A percentile compares a stretch with the other conserved stretches of the same genome.
Evolutionary conservation across 225 moss, liverwort and hornwort species (phyloP).

Genomic region (Bryum argenteum): DNA sequence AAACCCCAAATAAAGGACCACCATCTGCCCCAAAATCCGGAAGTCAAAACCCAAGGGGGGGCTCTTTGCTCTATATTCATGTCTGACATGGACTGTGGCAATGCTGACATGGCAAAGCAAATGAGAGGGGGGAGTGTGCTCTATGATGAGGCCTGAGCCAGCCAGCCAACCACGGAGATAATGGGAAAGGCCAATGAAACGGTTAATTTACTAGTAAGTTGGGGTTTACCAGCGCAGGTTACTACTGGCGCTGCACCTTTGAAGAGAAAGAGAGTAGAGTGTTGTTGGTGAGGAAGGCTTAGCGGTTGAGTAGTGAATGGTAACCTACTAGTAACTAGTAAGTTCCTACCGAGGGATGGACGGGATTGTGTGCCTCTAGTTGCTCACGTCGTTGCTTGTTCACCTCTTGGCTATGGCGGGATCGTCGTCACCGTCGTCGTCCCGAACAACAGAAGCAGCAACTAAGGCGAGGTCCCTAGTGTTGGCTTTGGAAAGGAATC

Average conservation of each 20-base stretch:
- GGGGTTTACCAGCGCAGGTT: neutral
- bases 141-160: neutral
- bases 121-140: neutral
- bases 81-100: neutral
- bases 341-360: slow-evolving; percentile 7
- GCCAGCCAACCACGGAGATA: neutral
- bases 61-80: neutral
- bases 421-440: slow-evolving; percentile 29
- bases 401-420: slow-evolving; percentile 35
- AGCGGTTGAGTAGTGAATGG: slow-evolving; percentile 15
- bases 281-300: neutral
- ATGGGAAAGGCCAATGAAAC: neutral
- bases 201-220: neutral
- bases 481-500: neutral
- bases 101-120: neutral
- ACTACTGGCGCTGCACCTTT: too few relatives aligned
- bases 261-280: too few relatives aligned
- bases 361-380: slow-evolving; percentile 35
- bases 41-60: neutral
- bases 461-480: neutral
- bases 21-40: neutral
- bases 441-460: neutral
- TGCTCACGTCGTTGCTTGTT: slow-evolving; percentile 27
- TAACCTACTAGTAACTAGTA: slow-evolving; percentile 31
- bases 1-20: neutral